These are phyloP conservation scores for Mallotus japonicus DNA, from an alignment of 441 rosid genomes.

Conservation along the genomic window DNA sequence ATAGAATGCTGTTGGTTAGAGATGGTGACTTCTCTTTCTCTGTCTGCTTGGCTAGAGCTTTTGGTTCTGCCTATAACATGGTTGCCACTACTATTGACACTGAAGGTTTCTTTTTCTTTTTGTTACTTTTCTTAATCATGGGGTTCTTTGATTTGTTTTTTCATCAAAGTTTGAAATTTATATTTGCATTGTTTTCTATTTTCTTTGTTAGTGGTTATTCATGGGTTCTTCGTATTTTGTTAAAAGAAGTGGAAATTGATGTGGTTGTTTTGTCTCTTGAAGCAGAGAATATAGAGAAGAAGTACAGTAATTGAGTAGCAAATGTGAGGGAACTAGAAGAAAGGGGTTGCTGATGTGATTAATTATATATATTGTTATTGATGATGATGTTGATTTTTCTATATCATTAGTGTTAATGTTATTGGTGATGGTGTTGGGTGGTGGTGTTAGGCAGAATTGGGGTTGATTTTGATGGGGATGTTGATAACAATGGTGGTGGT, in stretches of 20 bases:
- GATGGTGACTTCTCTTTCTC: conserved; percentile 47
- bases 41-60: conserved; percentile 32
- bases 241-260: neutral
- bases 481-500: too few relatives aligned
- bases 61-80: conserved; percentile 37
- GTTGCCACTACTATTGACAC: conserved; percentile 37
- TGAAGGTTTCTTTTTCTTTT: conserved; percentile 9
- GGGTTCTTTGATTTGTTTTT: neutral
- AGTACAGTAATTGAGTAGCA: conserved; percentile 27
- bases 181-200: too few relatives aligned
- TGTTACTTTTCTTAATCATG: neutral
- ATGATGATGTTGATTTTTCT: too few relatives aligned
- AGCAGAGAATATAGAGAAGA: conserved; percentile 25
- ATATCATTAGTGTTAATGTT: too few relatives aligned
- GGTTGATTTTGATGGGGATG: too few relatives aligned
- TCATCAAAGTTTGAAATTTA: neutral
- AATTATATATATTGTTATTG: too few relatives aligned
- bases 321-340: conserved; percentile 35
- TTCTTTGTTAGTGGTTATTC: neutral
- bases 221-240: neutral
- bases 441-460: too few relatives aligned
- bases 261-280: neutral
- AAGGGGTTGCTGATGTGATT: conserved; percentile 21
- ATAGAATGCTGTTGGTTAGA: conserved; percentile 36
- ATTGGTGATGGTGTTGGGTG: too few relatives aligned